Base-by-base conservation (phyloP, 257 asterid species). In the Primulina eburnea region DNA sequence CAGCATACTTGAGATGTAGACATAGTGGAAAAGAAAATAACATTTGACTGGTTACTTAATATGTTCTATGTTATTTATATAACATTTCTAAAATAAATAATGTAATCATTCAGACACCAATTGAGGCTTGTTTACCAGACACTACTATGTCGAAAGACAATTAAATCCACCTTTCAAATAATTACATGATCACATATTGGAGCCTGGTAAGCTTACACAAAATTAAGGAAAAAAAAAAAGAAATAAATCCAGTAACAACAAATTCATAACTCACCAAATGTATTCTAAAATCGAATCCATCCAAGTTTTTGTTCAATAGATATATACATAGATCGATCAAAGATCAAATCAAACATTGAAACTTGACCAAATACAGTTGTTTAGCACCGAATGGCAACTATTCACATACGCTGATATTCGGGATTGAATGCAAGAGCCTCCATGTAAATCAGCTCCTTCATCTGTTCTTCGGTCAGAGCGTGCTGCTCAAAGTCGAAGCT, bases 401-500 rank as follows among this genome's bases (percentile, higher is more conserved):
- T 29, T 89, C 88, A 89, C 83, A 85, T 79, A 64, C 71, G 89
- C 85, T 79, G 90, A 81, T 88, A 90, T 72, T 90, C 96, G 0
- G 98, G 97, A 63, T 92, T 92, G 76, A 90, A 88, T 64, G 97
- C 97, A 26, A 92, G 81, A 64, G 97, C 83, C 83, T 92, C 98
- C 80, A 83, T 77, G 78, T 90, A 90, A 35, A 92, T 92, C 62
- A 92, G 90, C 89, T 92, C 98, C 85, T 86, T 92, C 98, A 92
- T 92, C 81, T 92, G 96, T 67, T 92, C 98, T 77, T 90, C 98
- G 4, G 86, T 78, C 89, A 92, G 71, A 0, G 96, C 95, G 26
- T 92, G 97, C 76, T 92, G 93, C 80, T 92, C 98, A 56, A 92
- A 90, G 89, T 92, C 97, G 38, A 92, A 92, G 92, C 69, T 87